Conservation (phyloP, 768 basidiomycete genomes). For the Hirschioporus abietinus region DNA sequence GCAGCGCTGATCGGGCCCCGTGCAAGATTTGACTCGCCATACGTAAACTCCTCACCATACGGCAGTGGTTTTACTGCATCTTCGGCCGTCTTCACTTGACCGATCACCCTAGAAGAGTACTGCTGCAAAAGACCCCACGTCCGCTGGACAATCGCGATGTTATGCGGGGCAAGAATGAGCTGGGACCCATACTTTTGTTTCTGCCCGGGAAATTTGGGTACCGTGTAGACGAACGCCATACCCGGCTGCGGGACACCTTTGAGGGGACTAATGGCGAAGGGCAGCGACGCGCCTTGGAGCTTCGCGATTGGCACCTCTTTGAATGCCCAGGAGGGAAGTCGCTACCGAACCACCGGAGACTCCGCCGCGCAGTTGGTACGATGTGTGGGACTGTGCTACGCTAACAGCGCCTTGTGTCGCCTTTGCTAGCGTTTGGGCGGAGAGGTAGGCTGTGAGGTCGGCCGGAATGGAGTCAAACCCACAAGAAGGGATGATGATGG, state of each 20-base stretch:
- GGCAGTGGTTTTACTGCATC: conserved; percentile 26
- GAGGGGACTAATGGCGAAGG: background rate
- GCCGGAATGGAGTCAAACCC: conserved; percentile 77
- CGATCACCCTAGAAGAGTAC: conserved; percentile 1
- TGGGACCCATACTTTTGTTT: conserved; percentile 29
- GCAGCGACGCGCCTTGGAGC: background rate
- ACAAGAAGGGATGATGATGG: conserved; percentile 75
- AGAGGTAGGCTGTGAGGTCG: conserved; percentile 63
- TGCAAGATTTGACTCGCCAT: conserved; percentile 54
- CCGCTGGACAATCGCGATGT: conserved; percentile 48
- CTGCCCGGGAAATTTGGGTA: conserved; percentile 26
- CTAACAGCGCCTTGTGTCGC: conserved; percentile 29
- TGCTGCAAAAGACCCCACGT: conserved; percentile 40
- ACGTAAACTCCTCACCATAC: conserved; percentile 73
- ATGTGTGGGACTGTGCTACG: conserved; percentile 52
- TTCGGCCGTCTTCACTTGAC: conserved; percentile 13
- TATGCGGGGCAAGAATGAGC: conserved; percentile 40
- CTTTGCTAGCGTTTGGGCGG: conserved; percentile 60
- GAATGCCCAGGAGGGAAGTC: conserved; percentile 27
- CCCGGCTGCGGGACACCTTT: conserved; percentile 20
- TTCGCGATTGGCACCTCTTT: conserved; percentile 26
- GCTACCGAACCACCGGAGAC: conserved; percentile 62
- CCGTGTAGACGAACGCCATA: conserved; percentile 29
- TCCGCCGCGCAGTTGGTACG: conserved; percentile 41
- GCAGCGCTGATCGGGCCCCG: background rate